Evolutionary conservation across 176 grass and related monocot species (phyloP), one percentile per base, ranked within the genome.

Genomic region (Themeda triandra): DNA sequence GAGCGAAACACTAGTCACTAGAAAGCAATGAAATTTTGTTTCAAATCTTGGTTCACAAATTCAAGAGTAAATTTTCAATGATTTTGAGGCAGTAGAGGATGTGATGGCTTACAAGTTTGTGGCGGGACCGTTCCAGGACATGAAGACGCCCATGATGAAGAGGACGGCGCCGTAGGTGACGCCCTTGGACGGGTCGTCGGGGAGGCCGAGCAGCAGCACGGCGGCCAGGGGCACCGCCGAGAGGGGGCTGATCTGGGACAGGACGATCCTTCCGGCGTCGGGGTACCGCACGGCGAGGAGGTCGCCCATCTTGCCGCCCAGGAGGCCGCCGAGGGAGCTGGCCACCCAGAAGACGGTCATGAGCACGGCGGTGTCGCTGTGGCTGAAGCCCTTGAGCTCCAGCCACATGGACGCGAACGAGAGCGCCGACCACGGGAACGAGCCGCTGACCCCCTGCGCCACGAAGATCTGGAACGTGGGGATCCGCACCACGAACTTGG

Each of bases 321-420:
- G 25, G 71, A 94, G 83, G 24, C 83, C 87, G n/a, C 92, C 92
- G 59, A 94, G 42, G 73, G 92, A 81, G 71, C 65, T 82, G 6
- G 92, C 87, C 8, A 92, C 25, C 42, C 54, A 79, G 83, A 92
- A 94, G 63, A 76, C 63, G 35, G 75, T 78, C 87, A 87, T 89
- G 1, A 94, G 80, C 39, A 94, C 62, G 49, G 86, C 87, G 32
- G 92, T 92, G 11, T 58, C 30, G 6, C 39, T 21, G 80, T 92
- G 92, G 79, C 77, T 89, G 84, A 94, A 94, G 9, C 96, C 96
- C 1, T 93, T 68, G 79, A 98, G 92, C 79, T 98, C 96, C 1
- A 98, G 89, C 96, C 91, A 98, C 96, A 98, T 90, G 13, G 96
- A 85, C 7, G 82, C 72, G 65, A 98, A 98, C 25, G 93, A 92